Base-by-base conservation (phyloP, 2,329 filamentous ascomycete species). In the Aspergillus candidus region DNA sequence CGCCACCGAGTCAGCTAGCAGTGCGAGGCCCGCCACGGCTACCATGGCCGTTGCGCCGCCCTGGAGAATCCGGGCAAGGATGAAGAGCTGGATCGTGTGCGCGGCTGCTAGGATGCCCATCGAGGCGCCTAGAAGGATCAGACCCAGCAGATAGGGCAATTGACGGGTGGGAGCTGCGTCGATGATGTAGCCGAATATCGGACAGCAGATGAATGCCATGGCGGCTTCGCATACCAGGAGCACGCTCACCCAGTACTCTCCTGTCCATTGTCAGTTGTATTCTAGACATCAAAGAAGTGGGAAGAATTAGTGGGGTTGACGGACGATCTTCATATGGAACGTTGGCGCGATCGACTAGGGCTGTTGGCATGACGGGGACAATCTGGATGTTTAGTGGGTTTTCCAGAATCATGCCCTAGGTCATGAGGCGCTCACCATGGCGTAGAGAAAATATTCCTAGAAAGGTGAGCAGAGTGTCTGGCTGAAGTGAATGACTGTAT, bases 1-100 rank as follows among this genome's bases (percentile, higher is more conserved):
- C 0, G 73, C 70, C 6, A 83, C 78, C 0, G 79, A 79, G 55
- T 83, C 80, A 4, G 79, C 63, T 32, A 79, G 69, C 47, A 83
- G 67, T 1, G 79, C 76, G 10, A 82, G 61, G 1, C 79, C 76
- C 8, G 79, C 73, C 0, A 76, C 80, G 73, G 78, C 80, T 0
- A 83, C 78, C 29, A 81, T 69, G 0, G 75, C 78, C 6, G 71
- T 76, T 43, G 75, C 77, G 14, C 76, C 63, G 1, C 80, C 80
- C 54, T 83, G 79, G 1, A 82, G 60, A 0, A 79, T 55, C 29
- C 80, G 69, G 4, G 78, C 79, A 32, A 75, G 46, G 1, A 74
- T 60, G 12, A 82, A 65, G 1, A 75, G 63, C 2, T 68, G 54
- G 6, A 81, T 55, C 22, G 61, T 75, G 17, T 63, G 60, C 0